phyloP scores from a whole-genome alignment of 768 basidiomycete species.

The Lactarius deliciosus region DNA sequence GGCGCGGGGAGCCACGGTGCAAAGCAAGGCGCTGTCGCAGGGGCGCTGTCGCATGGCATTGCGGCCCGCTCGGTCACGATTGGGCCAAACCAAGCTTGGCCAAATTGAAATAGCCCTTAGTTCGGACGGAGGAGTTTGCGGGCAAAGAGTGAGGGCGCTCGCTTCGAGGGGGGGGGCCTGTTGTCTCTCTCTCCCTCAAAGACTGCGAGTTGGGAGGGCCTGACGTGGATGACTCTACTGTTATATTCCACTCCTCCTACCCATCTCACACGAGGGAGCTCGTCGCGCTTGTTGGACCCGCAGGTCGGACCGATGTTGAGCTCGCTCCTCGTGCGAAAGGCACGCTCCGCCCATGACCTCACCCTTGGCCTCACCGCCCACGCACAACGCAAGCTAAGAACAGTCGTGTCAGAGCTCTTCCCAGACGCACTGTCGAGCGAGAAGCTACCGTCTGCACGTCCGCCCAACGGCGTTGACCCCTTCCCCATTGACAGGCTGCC shows the following conservation, averaged over 20 bases:
- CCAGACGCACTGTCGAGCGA: too few relatives aligned
- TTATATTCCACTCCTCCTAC: background rate
- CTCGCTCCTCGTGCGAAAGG: background rate
- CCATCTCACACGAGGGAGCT: background rate
- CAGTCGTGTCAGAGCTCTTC: conserved; percentile 2
- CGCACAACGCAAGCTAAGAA: background rate
- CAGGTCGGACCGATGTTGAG: background rate
- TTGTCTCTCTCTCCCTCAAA: background rate
- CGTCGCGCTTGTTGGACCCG: background rate
- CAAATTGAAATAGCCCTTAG: background rate
- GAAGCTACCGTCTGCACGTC: too few relatives aligned
- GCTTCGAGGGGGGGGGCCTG: conserved; percentile 1
- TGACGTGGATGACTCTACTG: background rate
- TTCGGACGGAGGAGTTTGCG: background rate
- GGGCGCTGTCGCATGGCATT: too few relatives aligned
- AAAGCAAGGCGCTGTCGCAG: too few relatives aligned
- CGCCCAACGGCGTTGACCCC: background rate
- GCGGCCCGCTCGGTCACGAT: background rate
- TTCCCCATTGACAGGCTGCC: background rate
- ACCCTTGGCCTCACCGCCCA: background rate
- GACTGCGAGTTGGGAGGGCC: background rate
- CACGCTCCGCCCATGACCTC: conserved; percentile 1
- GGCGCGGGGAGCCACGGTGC: too few relatives aligned
- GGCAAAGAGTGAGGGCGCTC: background rate
- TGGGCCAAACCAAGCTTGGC: background rate